phyloP scores from a whole-genome alignment of 2,329 filamentous ascomycete genomes.

The Ophiocordyceps sinensis region DNA sequence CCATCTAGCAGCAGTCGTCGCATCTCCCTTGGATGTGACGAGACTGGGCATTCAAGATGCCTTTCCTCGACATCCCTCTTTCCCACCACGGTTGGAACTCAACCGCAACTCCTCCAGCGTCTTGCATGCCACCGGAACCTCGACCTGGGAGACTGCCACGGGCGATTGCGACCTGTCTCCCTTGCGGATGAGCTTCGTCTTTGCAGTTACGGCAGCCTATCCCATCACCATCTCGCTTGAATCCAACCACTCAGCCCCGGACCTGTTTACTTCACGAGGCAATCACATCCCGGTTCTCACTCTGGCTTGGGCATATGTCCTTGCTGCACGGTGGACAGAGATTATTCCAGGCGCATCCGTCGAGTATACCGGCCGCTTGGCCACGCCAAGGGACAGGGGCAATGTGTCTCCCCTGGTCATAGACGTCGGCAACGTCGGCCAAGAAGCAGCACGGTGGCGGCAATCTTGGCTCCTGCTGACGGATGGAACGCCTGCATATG shows the following conservation, averaged over 20 bases:
- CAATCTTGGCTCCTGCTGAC: not conserved
- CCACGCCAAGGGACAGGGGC: no score
- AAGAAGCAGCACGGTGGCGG: slow-evolving; percentile 1
- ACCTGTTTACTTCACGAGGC: not conserved
- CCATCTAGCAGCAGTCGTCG: not conserved
- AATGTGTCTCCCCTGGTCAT: no score
- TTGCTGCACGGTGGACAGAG: slow-evolving; percentile 6
- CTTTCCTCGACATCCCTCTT: not conserved
- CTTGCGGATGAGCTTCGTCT: not conserved
- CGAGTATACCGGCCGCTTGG: not conserved
- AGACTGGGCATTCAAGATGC: not conserved
- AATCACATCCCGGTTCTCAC: slow-evolving; percentile 3
- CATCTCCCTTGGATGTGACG: not conserved
- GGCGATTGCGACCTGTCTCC: not conserved
- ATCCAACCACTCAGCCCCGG: not conserved
- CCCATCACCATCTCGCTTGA: not conserved
- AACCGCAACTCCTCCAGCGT: not conserved
- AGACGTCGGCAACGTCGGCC: not conserved
- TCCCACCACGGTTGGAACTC: not conserved
- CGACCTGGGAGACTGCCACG: not conserved
- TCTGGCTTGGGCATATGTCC: slow-evolving; percentile 6
- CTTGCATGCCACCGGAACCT: not conserved
- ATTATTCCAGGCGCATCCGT: slow-evolving; percentile 2
- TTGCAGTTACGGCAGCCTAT: not conserved
- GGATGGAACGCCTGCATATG: slow-evolving; percentile 1